Evolutionary conservation across 257 asterid species (phyloP).

Genomic region (Solanum sitiens): DNA sequence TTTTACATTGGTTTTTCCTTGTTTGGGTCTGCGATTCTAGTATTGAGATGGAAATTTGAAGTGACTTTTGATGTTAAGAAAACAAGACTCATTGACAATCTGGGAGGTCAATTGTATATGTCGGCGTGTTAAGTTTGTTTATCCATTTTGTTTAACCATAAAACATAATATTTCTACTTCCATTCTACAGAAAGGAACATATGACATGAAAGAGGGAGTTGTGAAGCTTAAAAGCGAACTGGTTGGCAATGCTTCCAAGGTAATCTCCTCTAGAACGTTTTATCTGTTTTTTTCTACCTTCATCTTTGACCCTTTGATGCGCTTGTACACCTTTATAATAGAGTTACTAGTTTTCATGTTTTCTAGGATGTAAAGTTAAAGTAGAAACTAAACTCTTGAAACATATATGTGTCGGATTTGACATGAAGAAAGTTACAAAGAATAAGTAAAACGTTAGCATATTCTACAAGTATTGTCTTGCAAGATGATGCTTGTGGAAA

Average conservation of each 20-base stretch:
- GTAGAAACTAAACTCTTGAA: background rate
- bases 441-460: background rate
- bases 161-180: background rate
- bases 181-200: conserved; percentile 40
- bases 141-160: background rate
- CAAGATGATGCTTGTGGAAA: background rate
- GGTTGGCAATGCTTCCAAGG: conserved; percentile 77
- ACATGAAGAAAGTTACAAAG: background rate
- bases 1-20: background rate
- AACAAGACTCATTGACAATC: background rate
- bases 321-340: background rate
- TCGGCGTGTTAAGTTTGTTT: background rate
- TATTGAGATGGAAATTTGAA: background rate
- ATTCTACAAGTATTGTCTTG: background rate
- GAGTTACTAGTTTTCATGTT: background rate
- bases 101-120: background rate
- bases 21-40: background rate
- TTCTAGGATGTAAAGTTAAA: background rate
- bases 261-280: background rate
- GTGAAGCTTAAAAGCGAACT: conserved; percentile 43
- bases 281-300: background rate
- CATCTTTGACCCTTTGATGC: background rate
- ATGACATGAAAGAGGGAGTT: conserved; percentile 25
- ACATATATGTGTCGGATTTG: background rate
- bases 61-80: background rate